These are phyloP conservation scores for Pseudogymnoascus verrucosus DNA, from an alignment of 2,329 filamentous ascomycete species.

Conservation along the genomic window DNA sequence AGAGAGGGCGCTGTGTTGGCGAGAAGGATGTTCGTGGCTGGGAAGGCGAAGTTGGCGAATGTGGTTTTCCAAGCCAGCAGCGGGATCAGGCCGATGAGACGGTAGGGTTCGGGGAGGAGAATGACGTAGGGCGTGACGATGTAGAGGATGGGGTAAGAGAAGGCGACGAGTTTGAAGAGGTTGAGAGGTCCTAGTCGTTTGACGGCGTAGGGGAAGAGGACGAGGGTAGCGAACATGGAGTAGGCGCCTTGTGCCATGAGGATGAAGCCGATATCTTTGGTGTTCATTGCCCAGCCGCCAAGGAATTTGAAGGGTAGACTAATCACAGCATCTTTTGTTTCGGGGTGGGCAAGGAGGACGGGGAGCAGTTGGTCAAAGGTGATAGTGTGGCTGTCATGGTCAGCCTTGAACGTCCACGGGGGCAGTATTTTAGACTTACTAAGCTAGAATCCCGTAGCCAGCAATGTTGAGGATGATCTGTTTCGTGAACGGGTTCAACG, in stretches of 20 bases:
- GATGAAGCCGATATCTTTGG: conserved; percentile 78
- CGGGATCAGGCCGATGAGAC: conserved; percentile 67
- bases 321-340: conserved; percentile 38
- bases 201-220: conserved; percentile 74
- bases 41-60: conserved; percentile 84
- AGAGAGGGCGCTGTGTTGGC: conserved; percentile 81
- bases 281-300: conserved; percentile 76
- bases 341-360: conserved; percentile 62
- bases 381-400: conserved; percentile 71
- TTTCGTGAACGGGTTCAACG: conserved; percentile 64
- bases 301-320: conserved; percentile 78
- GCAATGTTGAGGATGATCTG: conserved; percentile 82
- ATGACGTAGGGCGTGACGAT: conserved; percentile 82
- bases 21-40: conserved; percentile 79
- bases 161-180: conserved; percentile 72
- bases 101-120: conserved; percentile 63
- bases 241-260: conserved; percentile 83
- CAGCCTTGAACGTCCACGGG: conserved; percentile 14
- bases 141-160: conserved; percentile 83
- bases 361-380: conserved; percentile 92
- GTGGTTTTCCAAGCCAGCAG: conserved; percentile 88
- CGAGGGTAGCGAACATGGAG: conserved; percentile 71
- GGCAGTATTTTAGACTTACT: conserved; percentile 53
- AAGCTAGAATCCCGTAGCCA: conserved; percentile 86
- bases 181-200: conserved; percentile 67